Evolutionary conservation across 352 stramenopile genomes (phyloP).

Genomic region (Phytophthora citricola): DNA sequence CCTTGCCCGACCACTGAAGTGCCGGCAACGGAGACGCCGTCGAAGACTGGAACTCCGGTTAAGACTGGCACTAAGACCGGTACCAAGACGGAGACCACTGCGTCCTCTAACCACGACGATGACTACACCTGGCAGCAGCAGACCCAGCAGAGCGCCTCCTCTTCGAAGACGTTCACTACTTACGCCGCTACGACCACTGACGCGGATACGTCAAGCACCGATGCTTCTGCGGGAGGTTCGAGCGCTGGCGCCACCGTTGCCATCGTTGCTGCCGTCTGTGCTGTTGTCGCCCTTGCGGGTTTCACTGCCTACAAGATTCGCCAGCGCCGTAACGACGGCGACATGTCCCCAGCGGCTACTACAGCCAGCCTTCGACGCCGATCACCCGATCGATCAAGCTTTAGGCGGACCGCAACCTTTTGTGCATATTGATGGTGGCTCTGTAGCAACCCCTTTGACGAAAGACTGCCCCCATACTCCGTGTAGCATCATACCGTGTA

Average conservation of each 20-base stretch:
- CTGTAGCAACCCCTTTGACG: constrained; percentile 16
- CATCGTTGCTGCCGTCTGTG: constrained; percentile 31
- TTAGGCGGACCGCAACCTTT: constrained; percentile 34
- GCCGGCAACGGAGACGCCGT: constrained; percentile 5
- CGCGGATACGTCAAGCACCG: not conserved
- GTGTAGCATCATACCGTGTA: constrained; percentile 28
- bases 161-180: constrained; percentile 34
- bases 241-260: not conserved
- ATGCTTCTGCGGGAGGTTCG: not conserved
- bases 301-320: constrained; percentile 47
- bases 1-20: constrained; percentile 27
- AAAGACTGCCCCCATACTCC: constrained; percentile 14
- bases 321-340: constrained; percentile 26
- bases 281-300: constrained; percentile 44
- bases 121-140: constrained; percentile 26
- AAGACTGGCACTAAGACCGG: constrained; percentile 10
- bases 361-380: constrained; percentile 31
- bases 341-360: constrained; percentile 35
- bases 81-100: constrained; percentile 19
- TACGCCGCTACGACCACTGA: constrained; percentile 19
- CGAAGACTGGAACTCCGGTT: constrained; percentile 9
- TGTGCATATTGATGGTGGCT: constrained; percentile 36
- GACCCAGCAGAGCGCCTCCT: constrained; percentile 26
- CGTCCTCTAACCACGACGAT: constrained; percentile 25
- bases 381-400: constrained; percentile 24